Conservation (phyloP, 2,329 filamentous ascomycete species). For the Samsoniella hepiali region DNA sequence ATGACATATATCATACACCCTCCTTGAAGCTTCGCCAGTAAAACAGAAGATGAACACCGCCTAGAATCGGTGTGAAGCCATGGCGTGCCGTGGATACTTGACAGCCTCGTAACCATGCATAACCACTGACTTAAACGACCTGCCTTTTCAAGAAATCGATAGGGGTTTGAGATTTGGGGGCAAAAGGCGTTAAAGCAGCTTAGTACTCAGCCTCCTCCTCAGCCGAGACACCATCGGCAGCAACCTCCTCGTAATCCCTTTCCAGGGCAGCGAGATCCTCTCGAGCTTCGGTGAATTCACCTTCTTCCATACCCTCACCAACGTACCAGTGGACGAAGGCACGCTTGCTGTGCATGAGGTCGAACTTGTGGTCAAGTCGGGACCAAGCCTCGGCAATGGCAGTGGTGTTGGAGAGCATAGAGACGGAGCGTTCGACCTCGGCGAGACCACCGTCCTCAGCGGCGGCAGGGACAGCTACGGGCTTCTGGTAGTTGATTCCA, state of each 20-base stretch:
- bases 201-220: constrained; percentile 79
- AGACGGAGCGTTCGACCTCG: constrained; percentile 60
- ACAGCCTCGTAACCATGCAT: neutral
- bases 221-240: constrained; percentile 64
- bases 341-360: constrained; percentile 76
- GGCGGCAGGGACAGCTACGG: constrained; percentile 53
- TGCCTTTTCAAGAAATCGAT: neutral
- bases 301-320: constrained; percentile 89
- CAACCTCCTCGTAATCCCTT: constrained; percentile 85
- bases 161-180: neutral
- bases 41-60: neutral
- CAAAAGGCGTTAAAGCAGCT: constrained; percentile 18
- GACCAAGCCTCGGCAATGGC: constrained; percentile 73
- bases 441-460: constrained; percentile 57
- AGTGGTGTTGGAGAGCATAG: constrained; percentile 73
- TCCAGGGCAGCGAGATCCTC: constrained; percentile 83
- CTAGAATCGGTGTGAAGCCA: neutral
- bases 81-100: neutral
- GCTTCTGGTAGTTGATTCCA: constrained; percentile 72
- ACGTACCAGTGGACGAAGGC: constrained; percentile 79
- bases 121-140: neutral
- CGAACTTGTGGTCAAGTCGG: constrained; percentile 70
- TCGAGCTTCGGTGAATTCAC: constrained; percentile 82
- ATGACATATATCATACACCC: constrained; percentile 7
- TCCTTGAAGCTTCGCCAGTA: neutral